Evolutionary conservation across 179 eudicot species (phyloP).

Genomic region (Silene vulgaris): DNA sequence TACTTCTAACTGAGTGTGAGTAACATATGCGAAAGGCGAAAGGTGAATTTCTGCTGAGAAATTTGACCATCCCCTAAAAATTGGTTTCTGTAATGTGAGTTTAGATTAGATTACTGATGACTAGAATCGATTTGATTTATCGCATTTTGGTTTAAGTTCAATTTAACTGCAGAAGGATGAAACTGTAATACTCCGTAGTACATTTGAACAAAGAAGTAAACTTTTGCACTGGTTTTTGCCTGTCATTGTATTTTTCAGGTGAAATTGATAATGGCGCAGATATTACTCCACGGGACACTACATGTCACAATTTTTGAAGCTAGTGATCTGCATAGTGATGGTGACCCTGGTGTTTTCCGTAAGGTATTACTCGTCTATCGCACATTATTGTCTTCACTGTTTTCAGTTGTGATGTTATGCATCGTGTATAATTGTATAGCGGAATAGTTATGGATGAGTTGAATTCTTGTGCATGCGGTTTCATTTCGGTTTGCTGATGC

Average conservation of each 20-base stretch:
- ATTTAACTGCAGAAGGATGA: neutral
- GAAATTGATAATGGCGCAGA: constrained; percentile 38
- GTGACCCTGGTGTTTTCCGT: constrained; percentile 35
- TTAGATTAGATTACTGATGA: neutral
- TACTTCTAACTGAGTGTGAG: too few relatives aligned
- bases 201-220: neutral
- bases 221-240: neutral
- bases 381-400: neutral
- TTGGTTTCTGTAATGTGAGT: neutral
- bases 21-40: too few relatives aligned
- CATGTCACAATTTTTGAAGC: constrained; percentile 53
- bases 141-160: neutral
- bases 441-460: constrained; percentile 2
- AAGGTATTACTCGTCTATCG: constrained; percentile 26
- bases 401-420: neutral
- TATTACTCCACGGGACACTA: constrained; percentile 53
- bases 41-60: too few relatives aligned
- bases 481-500: neutral
- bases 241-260: neutral
- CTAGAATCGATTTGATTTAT: neutral
- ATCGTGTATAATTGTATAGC: neutral
- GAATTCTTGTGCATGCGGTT: neutral
- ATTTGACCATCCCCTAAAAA: too few relatives aligned
- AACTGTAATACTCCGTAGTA: neutral
- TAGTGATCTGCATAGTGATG: constrained; percentile 27